phyloP scores from a whole-genome alignment of 2,329 filamentous ascomycete species.

The Fusarium bactridioides region DNA sequence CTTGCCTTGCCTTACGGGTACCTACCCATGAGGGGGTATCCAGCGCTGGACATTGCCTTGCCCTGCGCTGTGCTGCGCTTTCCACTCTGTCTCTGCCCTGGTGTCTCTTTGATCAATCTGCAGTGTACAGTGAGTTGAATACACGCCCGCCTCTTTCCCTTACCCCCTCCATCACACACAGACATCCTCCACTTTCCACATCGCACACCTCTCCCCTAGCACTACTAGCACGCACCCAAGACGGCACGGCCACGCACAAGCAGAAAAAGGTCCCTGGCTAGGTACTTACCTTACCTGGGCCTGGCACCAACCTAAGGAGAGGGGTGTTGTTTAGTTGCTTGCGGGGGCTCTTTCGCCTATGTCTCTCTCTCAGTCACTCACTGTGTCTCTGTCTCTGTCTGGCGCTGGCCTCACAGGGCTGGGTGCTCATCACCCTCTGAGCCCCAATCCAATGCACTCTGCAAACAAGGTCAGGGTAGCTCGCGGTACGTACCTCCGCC shows the following conservation, averaged over 20 bases:
- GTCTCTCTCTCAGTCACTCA: neutral
- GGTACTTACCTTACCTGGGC: neutral
- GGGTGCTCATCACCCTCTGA: constrained; percentile 33
- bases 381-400: neutral
- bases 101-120: constrained; percentile 10
- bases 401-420: constrained; percentile 40
- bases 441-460: constrained; percentile 22
- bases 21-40: constrained; percentile 9
- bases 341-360: constrained; percentile 15
- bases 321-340: constrained; percentile 9
- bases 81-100: neutral
- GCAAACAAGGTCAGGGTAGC: neutral
- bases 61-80: neutral
- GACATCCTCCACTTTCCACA: neutral
- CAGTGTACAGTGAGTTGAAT: neutral
- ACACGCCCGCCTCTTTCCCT: neutral
- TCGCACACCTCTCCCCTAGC: constrained; percentile 7
- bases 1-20: neutral
- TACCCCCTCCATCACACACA: constrained; percentile 5
- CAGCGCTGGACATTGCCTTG: constrained; percentile 10
- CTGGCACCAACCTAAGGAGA: neutral
- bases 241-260: constrained; percentile 28
- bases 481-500: constrained; percentile 32
- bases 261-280: constrained; percentile 31
- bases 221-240: neutral